phyloP scores from a whole-genome alignment of 768 basidiomycete species.

The Leccinum variicolor region DNA sequence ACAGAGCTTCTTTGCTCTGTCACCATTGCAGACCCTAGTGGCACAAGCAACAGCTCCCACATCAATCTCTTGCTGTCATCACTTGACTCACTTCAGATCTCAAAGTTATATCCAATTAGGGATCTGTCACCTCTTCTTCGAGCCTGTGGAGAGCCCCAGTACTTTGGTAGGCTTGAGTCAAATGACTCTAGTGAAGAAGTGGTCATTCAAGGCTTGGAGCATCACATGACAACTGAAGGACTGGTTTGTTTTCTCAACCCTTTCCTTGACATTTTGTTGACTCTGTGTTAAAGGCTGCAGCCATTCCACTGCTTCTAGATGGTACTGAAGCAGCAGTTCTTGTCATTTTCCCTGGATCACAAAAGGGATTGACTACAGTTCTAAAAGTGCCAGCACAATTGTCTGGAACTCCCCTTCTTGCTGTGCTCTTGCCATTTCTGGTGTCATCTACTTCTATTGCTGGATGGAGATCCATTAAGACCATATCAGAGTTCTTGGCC shows the following conservation, averaged over 20 bases:
- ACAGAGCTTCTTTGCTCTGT: slow-evolving; percentile 49
- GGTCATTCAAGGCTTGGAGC: slow-evolving; percentile 38
- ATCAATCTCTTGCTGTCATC: slow-evolving; percentile 47
- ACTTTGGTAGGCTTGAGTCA: slow-evolving; percentile 50
- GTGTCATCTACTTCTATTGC: slow-evolving; percentile 15
- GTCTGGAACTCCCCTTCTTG: slow-evolving; percentile 18
- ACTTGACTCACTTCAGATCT: slow-evolving; percentile 41
- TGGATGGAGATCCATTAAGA: slow-evolving; percentile 16
- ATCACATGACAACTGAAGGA: slow-evolving; percentile 44
- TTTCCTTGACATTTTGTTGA: slow-evolving; percentile 3
- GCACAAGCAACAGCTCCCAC: slow-evolving; percentile 41
- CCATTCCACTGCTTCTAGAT: slow-evolving; percentile 47
- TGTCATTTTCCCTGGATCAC: slow-evolving; percentile 48
- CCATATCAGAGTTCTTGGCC: slow-evolving; percentile 4
- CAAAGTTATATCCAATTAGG: slow-evolving; percentile 45
- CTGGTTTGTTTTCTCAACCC: slow-evolving; percentile 37
- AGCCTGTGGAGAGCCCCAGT: slow-evolving; percentile 48
- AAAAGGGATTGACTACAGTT: slow-evolving; percentile 32
- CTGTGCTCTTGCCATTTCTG: slow-evolving; percentile 25
- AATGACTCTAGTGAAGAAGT: slow-evolving; percentile 37
- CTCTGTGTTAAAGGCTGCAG: slow-evolving; percentile 39
- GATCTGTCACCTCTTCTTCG: slow-evolving; percentile 47
- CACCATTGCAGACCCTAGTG: slow-evolving; percentile 43
- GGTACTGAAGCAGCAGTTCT: slow-evolving; percentile 47
- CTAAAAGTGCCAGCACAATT: slow-evolving; percentile 40